These are phyloP conservation scores for Auriscalpium vulgare DNA, from an alignment of 768 basidiomycete species.

Conservation along the genomic window DNA sequence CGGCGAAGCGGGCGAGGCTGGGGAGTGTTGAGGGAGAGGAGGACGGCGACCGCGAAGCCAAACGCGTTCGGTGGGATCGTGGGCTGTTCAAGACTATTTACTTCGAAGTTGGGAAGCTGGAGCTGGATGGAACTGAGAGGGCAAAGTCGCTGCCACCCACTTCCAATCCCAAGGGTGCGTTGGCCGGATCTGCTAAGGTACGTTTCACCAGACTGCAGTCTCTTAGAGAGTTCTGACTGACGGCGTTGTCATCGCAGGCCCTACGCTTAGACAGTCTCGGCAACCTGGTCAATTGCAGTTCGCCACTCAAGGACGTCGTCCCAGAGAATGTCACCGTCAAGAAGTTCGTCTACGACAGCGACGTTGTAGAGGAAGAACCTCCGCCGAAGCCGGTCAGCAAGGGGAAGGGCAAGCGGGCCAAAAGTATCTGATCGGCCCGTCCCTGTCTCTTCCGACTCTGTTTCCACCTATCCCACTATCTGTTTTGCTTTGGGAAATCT, in stretches of 20 bases:
- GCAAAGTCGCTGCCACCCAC: slow-evolving; percentile 29
- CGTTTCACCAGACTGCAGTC: slow-evolving; percentile 31
- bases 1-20: slow-evolving; percentile 31
- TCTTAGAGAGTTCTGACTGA: no score
- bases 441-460: no score
- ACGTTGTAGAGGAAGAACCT: slow-evolving; percentile 26
- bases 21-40: slow-evolving; percentile 21
- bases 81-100: slow-evolving; percentile 55
- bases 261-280: slow-evolving; percentile 63
- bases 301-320: slow-evolving; percentile 48
- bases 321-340: slow-evolving; percentile 65
- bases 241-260: background rate
- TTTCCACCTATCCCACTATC: no score
- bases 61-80: slow-evolving; percentile 73
- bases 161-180: slow-evolving; percentile 46
- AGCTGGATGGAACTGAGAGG: slow-evolving; percentile 14
- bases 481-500: no score
- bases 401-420: slow-evolving; percentile 49
- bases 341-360: slow-evolving; percentile 76
- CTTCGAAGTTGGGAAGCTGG: slow-evolving; percentile 37
- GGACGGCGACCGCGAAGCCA: slow-evolving; percentile 25
- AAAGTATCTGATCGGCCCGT: slow-evolving; percentile 14
- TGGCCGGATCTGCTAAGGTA: slow-evolving; percentile 64
- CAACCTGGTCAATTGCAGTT: slow-evolving; percentile 52
- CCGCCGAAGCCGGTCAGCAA: slow-evolving; percentile 19